Percentiles rank a stretch among this genome's conserved stretches.
Conservation (phyloP, 306 rosid species). For the Lablab purpureus region DNA sequence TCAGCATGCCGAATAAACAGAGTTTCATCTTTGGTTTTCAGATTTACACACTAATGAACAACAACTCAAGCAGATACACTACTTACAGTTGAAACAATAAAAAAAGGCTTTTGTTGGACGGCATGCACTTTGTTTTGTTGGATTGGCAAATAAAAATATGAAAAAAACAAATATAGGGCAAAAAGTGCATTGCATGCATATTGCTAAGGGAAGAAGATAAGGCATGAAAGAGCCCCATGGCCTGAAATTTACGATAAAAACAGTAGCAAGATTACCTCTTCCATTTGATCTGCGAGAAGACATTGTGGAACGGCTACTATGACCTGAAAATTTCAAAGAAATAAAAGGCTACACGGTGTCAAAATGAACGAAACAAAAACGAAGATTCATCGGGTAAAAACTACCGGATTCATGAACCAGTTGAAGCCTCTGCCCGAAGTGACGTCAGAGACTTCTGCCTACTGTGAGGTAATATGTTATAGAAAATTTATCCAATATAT, state of each 20-base stretch:
- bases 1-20: not conserved
- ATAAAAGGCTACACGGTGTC: not conserved
- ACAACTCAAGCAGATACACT: not conserved
- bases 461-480: too few relatives aligned
- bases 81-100: not conserved
- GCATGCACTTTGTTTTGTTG: not conserved
- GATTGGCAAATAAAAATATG: not conserved
- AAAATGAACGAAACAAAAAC: not conserved
- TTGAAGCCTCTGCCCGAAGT: not conserved
- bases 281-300: slow-evolving; percentile 4
- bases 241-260: not conserved
- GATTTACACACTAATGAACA: not conserved
- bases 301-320: slow-evolving; percentile 8
- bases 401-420: not conserved
- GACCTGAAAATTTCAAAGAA: not conserved
- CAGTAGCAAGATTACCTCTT: slow-evolving; percentile 31
- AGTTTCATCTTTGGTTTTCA: not conserved
- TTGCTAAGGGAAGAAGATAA: not conserved
- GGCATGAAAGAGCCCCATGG: not conserved
- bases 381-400: too few relatives aligned
- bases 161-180: not conserved
- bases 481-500: too few relatives aligned
- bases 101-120: not conserved
- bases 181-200: not conserved
- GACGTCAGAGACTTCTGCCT: too few relatives aligned